Conservation (phyloP, 305 asterid genomes). For the Fraxinus angustifolia region DNA sequence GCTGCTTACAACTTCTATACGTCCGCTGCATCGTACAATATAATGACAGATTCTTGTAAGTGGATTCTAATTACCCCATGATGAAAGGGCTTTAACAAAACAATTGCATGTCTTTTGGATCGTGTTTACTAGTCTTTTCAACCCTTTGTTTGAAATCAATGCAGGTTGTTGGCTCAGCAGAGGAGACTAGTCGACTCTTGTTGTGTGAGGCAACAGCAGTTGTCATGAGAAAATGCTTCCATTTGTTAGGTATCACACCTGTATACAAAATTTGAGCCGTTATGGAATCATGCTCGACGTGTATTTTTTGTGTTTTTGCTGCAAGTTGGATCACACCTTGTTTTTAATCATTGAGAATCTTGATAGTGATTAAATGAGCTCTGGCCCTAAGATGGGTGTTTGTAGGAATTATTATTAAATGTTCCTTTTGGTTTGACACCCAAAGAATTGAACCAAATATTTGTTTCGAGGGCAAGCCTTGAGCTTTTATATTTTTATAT, state of each 20-base stretch:
- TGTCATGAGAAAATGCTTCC: constrained; percentile 84
- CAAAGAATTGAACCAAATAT: not conserved
- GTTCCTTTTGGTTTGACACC: not conserved
- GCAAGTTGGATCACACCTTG: not conserved
- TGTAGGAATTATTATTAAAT: not conserved
- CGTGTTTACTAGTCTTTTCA: not conserved
- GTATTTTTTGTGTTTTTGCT: not conserved
- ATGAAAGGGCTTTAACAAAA: not conserved
- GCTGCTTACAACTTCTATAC: not conserved
- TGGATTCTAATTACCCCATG: not conserved
- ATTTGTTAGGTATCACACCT: constrained; percentile 79
- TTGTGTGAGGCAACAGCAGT: constrained; percentile 91
- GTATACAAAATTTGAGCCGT: constrained; percentile 64
- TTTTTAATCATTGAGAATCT: not conserved
- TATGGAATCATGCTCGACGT: not conserved
- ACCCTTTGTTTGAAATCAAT: not conserved
- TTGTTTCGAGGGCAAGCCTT: not conserved
- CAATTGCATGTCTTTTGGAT: not conserved
- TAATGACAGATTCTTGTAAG: not conserved
- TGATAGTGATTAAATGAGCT: not conserved
- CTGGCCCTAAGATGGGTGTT: not conserved
- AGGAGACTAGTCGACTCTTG: constrained; percentile 78
- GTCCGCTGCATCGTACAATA: not conserved
- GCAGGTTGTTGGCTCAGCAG: constrained; percentile 77
- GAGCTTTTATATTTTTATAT: not conserved